Conservation (phyloP, 2,329 filamentous ascomycete species). For the Ceratocystis cubensis region DNA sequence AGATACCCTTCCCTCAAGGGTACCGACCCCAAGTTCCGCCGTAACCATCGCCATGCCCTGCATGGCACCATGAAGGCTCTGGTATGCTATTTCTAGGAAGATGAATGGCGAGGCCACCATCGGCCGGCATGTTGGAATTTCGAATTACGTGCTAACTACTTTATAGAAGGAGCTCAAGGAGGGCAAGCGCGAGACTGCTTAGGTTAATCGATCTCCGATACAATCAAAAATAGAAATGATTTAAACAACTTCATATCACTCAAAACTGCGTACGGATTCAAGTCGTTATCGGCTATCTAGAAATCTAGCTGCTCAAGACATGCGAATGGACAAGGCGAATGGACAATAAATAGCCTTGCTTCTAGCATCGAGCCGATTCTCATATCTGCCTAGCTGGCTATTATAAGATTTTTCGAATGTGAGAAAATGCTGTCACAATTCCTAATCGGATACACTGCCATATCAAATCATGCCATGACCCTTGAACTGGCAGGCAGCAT, state of each 20-base stretch:
- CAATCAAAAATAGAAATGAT: conserved; percentile 21
- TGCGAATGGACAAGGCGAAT: background rate
- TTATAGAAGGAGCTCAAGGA: conserved; percentile 91
- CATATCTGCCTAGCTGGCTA: no score
- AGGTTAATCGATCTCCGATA: conserved; percentile 28
- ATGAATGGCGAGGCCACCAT: background rate
- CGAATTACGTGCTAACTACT: conserved; percentile 26
- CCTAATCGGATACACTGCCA: no score
- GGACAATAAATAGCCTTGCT: no score
- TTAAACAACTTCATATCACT: conserved; percentile 14
- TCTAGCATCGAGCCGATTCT: no score
- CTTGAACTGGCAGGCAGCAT: no score
- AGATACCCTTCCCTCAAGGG: conserved; percentile 98
- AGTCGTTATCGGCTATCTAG: no score
- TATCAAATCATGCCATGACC: no score
- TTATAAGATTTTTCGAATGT: no score
- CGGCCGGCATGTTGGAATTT: background rate
- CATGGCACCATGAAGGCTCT: conserved; percentile 97
- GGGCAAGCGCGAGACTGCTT: conserved; percentile 83
- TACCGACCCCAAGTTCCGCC: conserved; percentile 98
- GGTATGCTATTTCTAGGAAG: conserved; percentile 45
- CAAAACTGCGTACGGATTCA: no score
- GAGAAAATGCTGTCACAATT: no score
- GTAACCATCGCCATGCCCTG: conserved; percentile 99
- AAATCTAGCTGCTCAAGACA: background rate